phyloP scores from a whole-genome alignment of 2,329 filamentous ascomycete genomes.

The Paecilomyces formosus region DNA sequence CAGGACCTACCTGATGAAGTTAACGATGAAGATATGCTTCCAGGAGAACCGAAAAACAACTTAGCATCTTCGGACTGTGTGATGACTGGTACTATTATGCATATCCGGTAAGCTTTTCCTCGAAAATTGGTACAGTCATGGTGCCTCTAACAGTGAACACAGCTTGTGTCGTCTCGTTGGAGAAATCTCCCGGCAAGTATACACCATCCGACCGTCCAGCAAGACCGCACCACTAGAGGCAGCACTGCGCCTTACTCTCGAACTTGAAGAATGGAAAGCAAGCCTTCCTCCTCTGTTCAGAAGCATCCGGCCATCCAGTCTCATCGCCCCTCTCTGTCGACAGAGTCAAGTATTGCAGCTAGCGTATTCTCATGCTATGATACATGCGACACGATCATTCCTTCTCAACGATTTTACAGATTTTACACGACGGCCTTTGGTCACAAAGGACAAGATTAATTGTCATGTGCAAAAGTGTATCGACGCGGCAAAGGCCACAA shows the following conservation, averaged over 20 bases:
- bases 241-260: conserved; percentile 24
- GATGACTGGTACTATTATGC: conserved; percentile 33
- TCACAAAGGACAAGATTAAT: conserved; percentile 23
- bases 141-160: background rate
- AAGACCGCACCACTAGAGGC: conserved; percentile 24
- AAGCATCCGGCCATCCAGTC: conserved; percentile 26
- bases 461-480: conserved; percentile 38
- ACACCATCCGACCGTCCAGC: conserved; percentile 25
- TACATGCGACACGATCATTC: conserved; percentile 30
- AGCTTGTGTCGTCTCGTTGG: conserved; percentile 45
- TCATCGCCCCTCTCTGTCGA: conserved; percentile 30
- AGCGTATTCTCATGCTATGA: conserved; percentile 32
- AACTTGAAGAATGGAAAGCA: conserved; percentile 30
- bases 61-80: conserved; percentile 28
- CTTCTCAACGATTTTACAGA: conserved; percentile 31
- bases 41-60: conserved; percentile 28
- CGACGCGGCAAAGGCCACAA: conserved; percentile 34
- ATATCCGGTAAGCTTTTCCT: conserved; percentile 22
- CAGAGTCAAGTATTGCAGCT: conserved; percentile 33
- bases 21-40: conserved; percentile 51
- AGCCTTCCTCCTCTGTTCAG: conserved; percentile 28
- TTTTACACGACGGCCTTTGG: conserved; percentile 20
- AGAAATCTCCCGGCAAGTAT: conserved; percentile 41
- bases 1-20: conserved; percentile 50
- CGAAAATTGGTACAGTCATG: background rate